A percentile compares a stretch with the other conserved stretches of the same genome.
phyloP scores from a whole-genome alignment of 176 grass and related monocot genomes.

The Puya raimondii region DNA sequence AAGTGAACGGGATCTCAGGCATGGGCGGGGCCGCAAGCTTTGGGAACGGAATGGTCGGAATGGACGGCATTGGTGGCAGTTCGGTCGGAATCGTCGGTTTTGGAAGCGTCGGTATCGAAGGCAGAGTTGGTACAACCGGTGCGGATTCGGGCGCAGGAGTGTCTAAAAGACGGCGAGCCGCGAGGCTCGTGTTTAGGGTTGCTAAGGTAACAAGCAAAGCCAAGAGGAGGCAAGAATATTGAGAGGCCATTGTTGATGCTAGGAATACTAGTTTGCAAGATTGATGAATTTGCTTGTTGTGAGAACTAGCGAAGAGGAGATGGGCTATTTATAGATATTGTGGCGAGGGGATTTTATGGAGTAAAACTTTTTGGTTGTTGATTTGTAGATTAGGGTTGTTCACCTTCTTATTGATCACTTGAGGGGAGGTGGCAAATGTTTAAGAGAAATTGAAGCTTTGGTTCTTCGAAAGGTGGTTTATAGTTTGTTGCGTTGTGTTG shows the following conservation, averaged over 20 bases:
- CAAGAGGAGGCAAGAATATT: conserved; percentile 25
- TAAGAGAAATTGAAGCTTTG: no score
- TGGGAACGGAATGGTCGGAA: neutral
- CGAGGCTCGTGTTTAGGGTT: conserved; percentile 36
- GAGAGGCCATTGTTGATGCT: conserved; percentile 31
- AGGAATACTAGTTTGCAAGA: neutral
- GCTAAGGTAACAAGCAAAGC: conserved; percentile 36
- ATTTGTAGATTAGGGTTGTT: neutral
- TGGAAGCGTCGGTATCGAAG: neutral
- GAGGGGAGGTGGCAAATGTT: no score
- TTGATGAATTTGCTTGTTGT: neutral
- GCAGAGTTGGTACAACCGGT: conserved; percentile 24
- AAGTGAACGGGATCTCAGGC: neutral
- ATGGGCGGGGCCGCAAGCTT: neutral
- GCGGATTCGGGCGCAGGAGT: conserved; percentile 37
- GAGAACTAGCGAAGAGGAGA: neutral
- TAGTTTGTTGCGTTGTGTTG: no score
- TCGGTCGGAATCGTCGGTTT: neutral
- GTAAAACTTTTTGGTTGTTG: neutral
- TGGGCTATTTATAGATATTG: neutral
- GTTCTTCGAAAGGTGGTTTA: no score
- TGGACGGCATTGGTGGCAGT: neutral
- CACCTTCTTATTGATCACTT: neutral
- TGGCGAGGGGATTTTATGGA: neutral
- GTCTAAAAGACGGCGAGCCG: conserved; percentile 52